Conservation (phyloP, 2,329 filamentous ascomycete genomes). For the Clonostachys solani region DNA sequence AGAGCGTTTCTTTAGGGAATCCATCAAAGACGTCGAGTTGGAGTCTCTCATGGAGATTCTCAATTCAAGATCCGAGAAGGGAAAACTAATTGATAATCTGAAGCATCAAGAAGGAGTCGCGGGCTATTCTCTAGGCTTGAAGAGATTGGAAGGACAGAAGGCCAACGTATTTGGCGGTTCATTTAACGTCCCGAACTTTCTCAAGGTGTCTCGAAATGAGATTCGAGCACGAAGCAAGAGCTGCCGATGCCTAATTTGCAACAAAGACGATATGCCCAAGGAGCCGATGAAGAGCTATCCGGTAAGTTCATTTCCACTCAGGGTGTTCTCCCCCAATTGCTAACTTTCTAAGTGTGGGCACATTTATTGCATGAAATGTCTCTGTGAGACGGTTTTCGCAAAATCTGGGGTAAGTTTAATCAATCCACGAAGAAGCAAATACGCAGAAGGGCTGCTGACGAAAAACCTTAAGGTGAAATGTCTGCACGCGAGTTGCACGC, state of each 20-base stretch:
- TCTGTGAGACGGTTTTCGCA: no score
- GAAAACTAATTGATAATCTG: not conserved
- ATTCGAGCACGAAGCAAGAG: slow-evolving; percentile 3
- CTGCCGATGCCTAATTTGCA: not conserved
- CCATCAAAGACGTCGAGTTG: not conserved
- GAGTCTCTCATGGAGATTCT: not conserved
- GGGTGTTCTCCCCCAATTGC: not conserved
- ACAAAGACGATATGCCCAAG: no score
- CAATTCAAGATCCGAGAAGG: not conserved
- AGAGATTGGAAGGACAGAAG: not conserved
- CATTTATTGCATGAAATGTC: slow-evolving; percentile 15
- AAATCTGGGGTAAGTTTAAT: no score
- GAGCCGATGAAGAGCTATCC: no score
- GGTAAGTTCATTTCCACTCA: no score
- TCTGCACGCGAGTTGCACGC: not conserved
- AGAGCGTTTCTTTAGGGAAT: slow-evolving; percentile 13
- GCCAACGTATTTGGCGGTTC: slow-evolving; percentile 8
- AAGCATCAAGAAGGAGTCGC: not conserved
- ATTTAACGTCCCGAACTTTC: slow-evolving; percentile 9
- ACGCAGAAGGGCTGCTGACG: slow-evolving; percentile 7
- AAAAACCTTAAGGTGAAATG: not conserved
- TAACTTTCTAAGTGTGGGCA: slow-evolving; percentile 23
- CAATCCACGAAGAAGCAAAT: not conserved
- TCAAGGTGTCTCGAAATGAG: slow-evolving; percentile 9
- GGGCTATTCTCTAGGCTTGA: slow-evolving; percentile 8